Percentiles rank a stretch among this genome's conserved stretches.
phyloP scores from a whole-genome alignment of 768 basidiomycete genomes.

The Tylopilus rubrobrunneus region DNA sequence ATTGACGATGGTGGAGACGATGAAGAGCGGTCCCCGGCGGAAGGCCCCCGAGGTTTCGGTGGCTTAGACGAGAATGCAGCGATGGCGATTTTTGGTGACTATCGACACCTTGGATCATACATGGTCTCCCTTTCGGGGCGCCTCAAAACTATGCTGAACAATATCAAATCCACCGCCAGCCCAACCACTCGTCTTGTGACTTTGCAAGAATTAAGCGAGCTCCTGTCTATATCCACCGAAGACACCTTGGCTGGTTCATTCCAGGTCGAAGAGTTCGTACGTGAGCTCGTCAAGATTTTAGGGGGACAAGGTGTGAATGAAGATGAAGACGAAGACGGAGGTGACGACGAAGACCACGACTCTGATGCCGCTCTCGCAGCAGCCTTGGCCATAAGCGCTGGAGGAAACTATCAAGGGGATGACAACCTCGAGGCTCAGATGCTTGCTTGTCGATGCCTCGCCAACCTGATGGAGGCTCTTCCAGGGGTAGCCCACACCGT shows the following conservation, averaged over 20 bases:
- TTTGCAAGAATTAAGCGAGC: slow-evolving; percentile 90
- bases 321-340: slow-evolving; percentile 70
- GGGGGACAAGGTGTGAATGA: slow-evolving; percentile 71
- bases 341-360: slow-evolving; percentile 62
- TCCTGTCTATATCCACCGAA: slow-evolving; percentile 94
- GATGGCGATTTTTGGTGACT: slow-evolving; percentile 82
- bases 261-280: slow-evolving; percentile 86
- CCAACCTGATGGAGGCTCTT: slow-evolving; percentile 98
- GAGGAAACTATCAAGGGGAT: slow-evolving; percentile 67
- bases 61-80: slow-evolving; percentile 68
- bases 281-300: slow-evolving; percentile 87
- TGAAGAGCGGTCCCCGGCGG: slow-evolving; percentile 33
- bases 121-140: slow-evolving; percentile 86
- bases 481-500: slow-evolving; percentile 97
- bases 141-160: slow-evolving; percentile 85
- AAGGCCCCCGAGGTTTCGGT: slow-evolving; percentile 39
- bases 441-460: slow-evolving; percentile 92
- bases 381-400: slow-evolving; percentile 78
- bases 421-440: slow-evolving; percentile 93
- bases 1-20: slow-evolving; percentile 42
- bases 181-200: slow-evolving; percentile 84
- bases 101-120: slow-evolving; percentile 85
- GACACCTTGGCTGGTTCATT: slow-evolving; percentile 97
- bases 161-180: slow-evolving; percentile 81
- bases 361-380: slow-evolving; percentile 90